Percentiles rank a stretch among this genome's conserved stretches.
Evolutionary conservation across 1,284 basidiomycete genomes (phyloP).

Genomic region (Apiotrichum laibachii): DNA sequence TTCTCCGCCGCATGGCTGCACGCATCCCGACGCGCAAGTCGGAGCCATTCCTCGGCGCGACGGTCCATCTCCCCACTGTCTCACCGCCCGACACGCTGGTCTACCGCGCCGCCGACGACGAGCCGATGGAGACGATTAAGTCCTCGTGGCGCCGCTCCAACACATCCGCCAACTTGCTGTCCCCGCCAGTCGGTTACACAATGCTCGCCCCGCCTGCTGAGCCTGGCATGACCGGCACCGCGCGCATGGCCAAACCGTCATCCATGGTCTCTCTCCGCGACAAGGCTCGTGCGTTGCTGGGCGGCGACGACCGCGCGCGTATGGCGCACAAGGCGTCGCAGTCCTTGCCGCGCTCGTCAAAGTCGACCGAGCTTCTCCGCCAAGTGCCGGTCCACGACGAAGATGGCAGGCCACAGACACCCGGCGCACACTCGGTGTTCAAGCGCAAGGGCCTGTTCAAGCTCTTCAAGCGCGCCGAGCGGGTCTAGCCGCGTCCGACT

Average conservation of each 20-base stretch:
- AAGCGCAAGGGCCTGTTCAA: slow-evolving; percentile 25
- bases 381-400: neutral
- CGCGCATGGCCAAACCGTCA: slow-evolving; percentile 32
- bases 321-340: neutral
- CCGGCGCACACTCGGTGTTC: slow-evolving; percentile 15
- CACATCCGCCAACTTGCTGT: neutral
- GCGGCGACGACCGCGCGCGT: neutral
- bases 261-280: slow-evolving; percentile 42
- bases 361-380: neutral
- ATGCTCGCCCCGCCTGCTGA: slow-evolving; percentile 1
- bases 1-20: neutral
- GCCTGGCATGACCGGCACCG: neutral
- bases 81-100: neutral
- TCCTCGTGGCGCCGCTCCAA: neutral
- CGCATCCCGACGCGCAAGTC: neutral
- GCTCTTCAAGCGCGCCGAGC: slow-evolving; percentile 17
- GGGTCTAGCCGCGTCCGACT: no score
- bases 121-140: neutral
- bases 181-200: neutral
- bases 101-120: neutral
- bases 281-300: slow-evolving; percentile 30
- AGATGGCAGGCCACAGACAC: slow-evolving; percentile 10
- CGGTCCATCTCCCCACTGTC: no score
- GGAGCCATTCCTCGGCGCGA: neutral
- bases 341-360: neutral